Evolutionary conservation across 169 alveolate species (phyloP).

Genomic region (Neospora caninum): DNA sequence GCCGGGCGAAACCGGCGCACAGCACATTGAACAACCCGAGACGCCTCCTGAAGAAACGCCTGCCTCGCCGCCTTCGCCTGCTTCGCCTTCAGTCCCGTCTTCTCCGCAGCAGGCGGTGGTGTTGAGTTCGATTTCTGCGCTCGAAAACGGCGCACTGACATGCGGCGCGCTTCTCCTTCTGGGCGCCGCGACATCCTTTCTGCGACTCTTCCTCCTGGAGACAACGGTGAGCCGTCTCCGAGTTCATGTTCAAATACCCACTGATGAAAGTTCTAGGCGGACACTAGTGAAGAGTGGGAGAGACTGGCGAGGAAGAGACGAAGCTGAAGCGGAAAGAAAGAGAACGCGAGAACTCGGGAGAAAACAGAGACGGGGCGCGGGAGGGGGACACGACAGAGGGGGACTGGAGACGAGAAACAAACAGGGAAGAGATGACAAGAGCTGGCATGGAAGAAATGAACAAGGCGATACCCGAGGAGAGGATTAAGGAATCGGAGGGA

Average conservation of each 20-base stretch:
- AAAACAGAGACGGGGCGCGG: not conserved
- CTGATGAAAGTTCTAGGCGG: not conserved
- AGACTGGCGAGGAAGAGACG: not conserved
- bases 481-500: too few relatives aligned
- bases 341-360: not conserved
- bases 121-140: not conserved
- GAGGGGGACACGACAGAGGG: not conserved
- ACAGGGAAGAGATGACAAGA: not conserved
- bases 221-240: constrained; percentile 28
- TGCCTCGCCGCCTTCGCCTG: not conserved
- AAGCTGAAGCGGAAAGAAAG: not conserved
- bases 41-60: not conserved
- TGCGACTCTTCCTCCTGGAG: constrained; percentile 44
- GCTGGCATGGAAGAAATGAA: too few relatives aligned
- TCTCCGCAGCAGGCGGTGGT: not conserved
- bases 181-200: constrained; percentile 49
- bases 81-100: not conserved
- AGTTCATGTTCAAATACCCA: not conserved
- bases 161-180: constrained; percentile 40
- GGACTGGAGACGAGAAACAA: not conserved
- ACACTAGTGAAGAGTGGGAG: not conserved
- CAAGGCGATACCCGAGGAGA: too few relatives aligned
- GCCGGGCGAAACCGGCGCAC: too few relatives aligned
- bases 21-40: too few relatives aligned
- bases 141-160: not conserved